phyloP scores from a whole-genome alignment of 129 eudicot species.

The Calendula officinalis region DNA sequence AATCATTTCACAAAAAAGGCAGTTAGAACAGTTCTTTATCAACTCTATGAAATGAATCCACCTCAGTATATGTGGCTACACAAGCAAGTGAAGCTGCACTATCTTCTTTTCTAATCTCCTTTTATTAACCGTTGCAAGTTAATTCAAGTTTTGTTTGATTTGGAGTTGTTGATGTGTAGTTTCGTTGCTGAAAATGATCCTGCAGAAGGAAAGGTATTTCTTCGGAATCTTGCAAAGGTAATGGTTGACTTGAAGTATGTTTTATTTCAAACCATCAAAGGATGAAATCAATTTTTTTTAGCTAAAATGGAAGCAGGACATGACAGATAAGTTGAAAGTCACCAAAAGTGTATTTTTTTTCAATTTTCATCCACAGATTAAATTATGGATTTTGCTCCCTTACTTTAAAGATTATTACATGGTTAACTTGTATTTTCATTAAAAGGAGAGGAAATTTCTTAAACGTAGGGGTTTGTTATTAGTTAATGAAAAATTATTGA shows the following conservation, averaged over 20 bases:
- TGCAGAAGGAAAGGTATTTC: constrained; percentile 53
- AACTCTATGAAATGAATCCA: constrained; percentile 87
- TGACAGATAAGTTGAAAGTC: background rate
- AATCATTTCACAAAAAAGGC: constrained; percentile 63
- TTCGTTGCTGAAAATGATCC: constrained; percentile 61
- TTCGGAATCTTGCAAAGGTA: constrained; percentile 71
- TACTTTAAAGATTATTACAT: no score
- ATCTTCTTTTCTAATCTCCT: constrained; percentile 4
- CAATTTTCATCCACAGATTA: background rate
- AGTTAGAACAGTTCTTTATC: constrained; percentile 68
- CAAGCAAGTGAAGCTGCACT: constrained; percentile 50
- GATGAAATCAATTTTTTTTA: background rate
- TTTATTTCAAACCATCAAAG: background rate
- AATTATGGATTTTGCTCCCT: no score
- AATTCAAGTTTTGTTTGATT: background rate
- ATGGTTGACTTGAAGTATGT: background rate
- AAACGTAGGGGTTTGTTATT: no score
- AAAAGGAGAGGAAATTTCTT: no score
- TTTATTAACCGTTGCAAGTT: background rate
- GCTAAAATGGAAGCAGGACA: background rate
- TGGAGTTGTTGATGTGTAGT: constrained; percentile 34
- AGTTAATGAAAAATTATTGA: no score
- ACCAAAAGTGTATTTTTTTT: background rate
- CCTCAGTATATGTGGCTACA: constrained; percentile 61
- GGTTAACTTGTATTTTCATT: no score